phyloP scores from a whole-genome alignment of 768 basidiomycete species.

The Dictyophora rubrovolvata region DNA sequence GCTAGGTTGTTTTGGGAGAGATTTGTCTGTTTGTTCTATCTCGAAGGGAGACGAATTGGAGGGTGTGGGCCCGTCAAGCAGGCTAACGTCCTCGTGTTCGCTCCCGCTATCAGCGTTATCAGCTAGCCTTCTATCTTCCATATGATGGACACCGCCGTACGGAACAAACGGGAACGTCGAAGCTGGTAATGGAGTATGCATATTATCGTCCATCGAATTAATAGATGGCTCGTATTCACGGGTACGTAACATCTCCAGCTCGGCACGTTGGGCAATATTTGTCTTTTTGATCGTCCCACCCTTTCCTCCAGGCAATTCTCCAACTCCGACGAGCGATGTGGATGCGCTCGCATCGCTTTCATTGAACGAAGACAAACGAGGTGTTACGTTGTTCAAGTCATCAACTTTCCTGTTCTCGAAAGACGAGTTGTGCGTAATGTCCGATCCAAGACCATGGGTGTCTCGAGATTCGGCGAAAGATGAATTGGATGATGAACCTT shows the following conservation, averaged over 20 bases:
- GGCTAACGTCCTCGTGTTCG: constrained; percentile 3
- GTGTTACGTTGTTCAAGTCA: constrained; percentile 63
- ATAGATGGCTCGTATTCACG: constrained; percentile 15
- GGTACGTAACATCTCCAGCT: constrained; percentile 14
- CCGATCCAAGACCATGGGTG: constrained; percentile 8
- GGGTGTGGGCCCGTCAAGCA: not conserved
- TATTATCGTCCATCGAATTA: constrained; percentile 17
- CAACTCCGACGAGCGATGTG: constrained; percentile 34
- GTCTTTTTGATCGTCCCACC: constrained; percentile 26
- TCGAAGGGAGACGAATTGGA: not conserved
- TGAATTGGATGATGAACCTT: constrained; percentile 4
- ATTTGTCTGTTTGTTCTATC: not conserved
- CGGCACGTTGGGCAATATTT: constrained; percentile 18
- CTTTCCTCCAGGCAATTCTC: constrained; percentile 54
- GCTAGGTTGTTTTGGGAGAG: not conserved
- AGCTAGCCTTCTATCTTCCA: constrained; percentile 8
- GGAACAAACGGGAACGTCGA: constrained; percentile 30
- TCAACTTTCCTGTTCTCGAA: constrained; percentile 28
- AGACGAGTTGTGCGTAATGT: constrained; percentile 5
- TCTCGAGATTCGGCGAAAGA: constrained; percentile 11
- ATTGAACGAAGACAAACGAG: constrained; percentile 66
- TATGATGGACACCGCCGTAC: constrained; percentile 33
- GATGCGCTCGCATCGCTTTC: constrained; percentile 41
- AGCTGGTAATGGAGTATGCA: constrained; percentile 13
- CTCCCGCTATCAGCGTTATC: not conserved